Evolutionary conservation across 2,329 filamentous ascomycete genomes (phyloP).

Genomic region (Aquanectria penicillioides): DNA sequence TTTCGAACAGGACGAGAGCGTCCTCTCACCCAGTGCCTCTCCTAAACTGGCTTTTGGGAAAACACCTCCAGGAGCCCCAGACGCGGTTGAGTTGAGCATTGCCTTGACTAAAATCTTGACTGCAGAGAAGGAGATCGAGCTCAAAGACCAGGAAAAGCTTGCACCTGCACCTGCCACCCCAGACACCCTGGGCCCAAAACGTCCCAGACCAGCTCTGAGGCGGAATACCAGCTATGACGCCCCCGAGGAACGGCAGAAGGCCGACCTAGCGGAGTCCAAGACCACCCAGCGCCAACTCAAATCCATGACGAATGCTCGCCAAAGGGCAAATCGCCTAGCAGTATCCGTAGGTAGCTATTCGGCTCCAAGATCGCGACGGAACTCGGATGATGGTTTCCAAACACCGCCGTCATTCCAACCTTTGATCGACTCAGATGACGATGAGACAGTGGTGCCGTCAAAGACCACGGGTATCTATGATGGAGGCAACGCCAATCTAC

Average conservation of each 20-base stretch:
- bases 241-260: slow-evolving; percentile 51
- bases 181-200: slow-evolving; percentile 30
- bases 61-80: slow-evolving; percentile 48
- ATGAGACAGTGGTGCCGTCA: slow-evolving; percentile 32
- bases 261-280: slow-evolving; percentile 51
- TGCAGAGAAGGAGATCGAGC: slow-evolving; percentile 41
- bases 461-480: slow-evolving; percentile 29
- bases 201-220: slow-evolving; percentile 51
- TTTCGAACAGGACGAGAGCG: slow-evolving; percentile 29
- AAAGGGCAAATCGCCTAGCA: slow-evolving; percentile 52
- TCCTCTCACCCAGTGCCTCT: slow-evolving; percentile 41
- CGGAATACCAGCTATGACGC: slow-evolving; percentile 56
- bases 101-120: slow-evolving; percentile 52
- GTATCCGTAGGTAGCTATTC: slow-evolving; percentile 52
- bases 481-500: slow-evolving; percentile 36
- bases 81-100: slow-evolving; percentile 50
- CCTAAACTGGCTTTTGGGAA: slow-evolving; percentile 38
- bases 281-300: slow-evolving; percentile 50
- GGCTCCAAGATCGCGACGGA: slow-evolving; percentile 49
- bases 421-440: slow-evolving; percentile 45
- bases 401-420: slow-evolving; percentile 46
- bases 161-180: slow-evolving; percentile 26
- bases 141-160: slow-evolving; percentile 24
- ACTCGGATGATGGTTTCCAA: slow-evolving; percentile 45
- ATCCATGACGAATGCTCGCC: slow-evolving; percentile 53